A percentile compares a stretch with the other conserved stretches of the same genome.
These are phyloP conservation scores for Saxophila tyrrhenica DNA, from an alignment of 495 filamentous ascomycete species.

Conservation along the genomic window DNA sequence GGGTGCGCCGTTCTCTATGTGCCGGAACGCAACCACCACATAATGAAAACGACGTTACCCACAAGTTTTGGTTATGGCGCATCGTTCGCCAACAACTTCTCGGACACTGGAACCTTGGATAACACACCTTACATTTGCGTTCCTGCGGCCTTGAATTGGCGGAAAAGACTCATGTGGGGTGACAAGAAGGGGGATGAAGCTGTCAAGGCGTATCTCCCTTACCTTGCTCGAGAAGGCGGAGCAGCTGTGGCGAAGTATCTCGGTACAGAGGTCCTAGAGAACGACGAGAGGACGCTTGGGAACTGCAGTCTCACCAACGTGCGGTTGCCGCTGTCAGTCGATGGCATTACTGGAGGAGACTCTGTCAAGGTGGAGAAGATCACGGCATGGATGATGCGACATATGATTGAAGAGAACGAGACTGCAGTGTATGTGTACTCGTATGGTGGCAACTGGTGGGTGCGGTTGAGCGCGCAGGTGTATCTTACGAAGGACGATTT, in stretches of 20 bases:
- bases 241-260: slow-evolving; percentile 42
- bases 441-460: slow-evolving; percentile 53
- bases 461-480: slow-evolving; percentile 63
- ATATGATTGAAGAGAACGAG: slow-evolving; percentile 41
- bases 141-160: slow-evolving; percentile 56
- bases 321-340: slow-evolving; percentile 50
- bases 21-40: slow-evolving; percentile 53
- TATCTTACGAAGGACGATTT: slow-evolving; percentile 73
- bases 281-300: slow-evolving; percentile 33
- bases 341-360: slow-evolving; percentile 10
- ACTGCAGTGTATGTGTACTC: slow-evolving; percentile 57
- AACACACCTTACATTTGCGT: slow-evolving; percentile 59
- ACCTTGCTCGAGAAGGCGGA: slow-evolving; percentile 50
- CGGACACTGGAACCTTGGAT: slow-evolving; percentile 68
- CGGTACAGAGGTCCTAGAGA: slow-evolving; percentile 55
- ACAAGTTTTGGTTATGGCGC: slow-evolving; percentile 41
- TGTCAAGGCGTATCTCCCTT: slow-evolving; percentile 47
- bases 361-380: slow-evolving; percentile 26
- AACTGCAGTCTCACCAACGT: slow-evolving; percentile 56
- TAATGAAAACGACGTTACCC: slow-evolving; percentile 65
- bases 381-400: slow-evolving; percentile 45
- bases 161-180: slow-evolving; percentile 42
- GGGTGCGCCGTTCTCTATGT: slow-evolving; percentile 73
- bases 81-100: slow-evolving; percentile 59
- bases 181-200: slow-evolving; percentile 66